phyloP scores from a whole-genome alignment of 805 yeast species.

The Candida maesae region DNA sequence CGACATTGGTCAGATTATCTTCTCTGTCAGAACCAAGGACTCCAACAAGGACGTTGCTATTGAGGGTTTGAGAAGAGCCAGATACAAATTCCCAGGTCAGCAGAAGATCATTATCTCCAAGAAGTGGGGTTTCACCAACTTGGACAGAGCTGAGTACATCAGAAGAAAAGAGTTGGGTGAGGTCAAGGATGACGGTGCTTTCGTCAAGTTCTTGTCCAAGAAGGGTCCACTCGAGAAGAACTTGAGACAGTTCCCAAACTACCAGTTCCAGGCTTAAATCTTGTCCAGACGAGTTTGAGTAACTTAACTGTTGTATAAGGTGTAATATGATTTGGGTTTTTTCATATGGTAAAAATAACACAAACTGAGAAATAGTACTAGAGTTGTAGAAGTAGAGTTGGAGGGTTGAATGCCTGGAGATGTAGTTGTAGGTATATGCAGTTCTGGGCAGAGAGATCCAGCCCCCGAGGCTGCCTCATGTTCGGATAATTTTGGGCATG shows the following conservation, averaged over 20 bases:
- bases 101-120: slow-evolving; percentile 98
- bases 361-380: too few species aligned
- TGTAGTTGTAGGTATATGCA: too few species aligned
- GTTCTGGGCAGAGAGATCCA: too few species aligned
- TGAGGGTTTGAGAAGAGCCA: slow-evolving; percentile 99
- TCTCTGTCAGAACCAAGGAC: slow-evolving; percentile 98
- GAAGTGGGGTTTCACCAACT: slow-evolving; percentile 99
- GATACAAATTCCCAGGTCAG: slow-evolving; percentile 99
- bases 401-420: too few species aligned
- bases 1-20: slow-evolving; percentile 95
- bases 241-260: slow-evolving; percentile 93
- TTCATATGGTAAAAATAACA: neutral
- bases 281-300: slow-evolving; percentile 1
- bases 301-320: slow-evolving; percentile 8
- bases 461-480: too few species aligned
- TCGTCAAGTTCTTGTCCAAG: slow-evolving; percentile 95
- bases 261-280: slow-evolving; percentile 40
- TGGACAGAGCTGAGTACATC: slow-evolving; percentile 95
- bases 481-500: too few species aligned
- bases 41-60: slow-evolving; percentile 94
- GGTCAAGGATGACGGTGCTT: slow-evolving; percentile 99
- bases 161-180: slow-evolving; percentile 91
- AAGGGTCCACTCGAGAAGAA: slow-evolving; percentile 93
- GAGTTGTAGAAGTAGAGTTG: slow-evolving; percentile 1
- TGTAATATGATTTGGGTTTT: slow-evolving; percentile 10